Evolutionary conservation across 2,329 filamentous ascomycete species (phyloP), one percentile per base, ranked within the genome.

Genomic region (Paramyrothecium roridum): DNA sequence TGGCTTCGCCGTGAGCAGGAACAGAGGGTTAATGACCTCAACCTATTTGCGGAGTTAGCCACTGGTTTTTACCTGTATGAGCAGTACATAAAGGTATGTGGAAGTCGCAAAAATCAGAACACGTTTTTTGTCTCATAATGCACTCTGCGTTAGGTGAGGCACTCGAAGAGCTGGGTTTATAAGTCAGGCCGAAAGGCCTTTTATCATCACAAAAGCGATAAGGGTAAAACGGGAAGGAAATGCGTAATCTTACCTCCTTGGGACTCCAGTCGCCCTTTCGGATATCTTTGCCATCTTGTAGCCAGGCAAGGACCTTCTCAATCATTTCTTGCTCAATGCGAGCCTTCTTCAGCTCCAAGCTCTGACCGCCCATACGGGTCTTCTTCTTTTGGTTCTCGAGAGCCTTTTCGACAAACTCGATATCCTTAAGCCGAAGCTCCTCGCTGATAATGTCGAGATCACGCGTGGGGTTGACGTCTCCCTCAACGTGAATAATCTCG

Each of bases 91-190:
- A n/a, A n/a, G n/a, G n/a, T 43, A 13, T 43, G 13, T 16, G 37
- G 57, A 59, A 54, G 54, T 53, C 66, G 57, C 57, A 63, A 19
- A 43, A 43, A 76, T 91, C 89, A 91, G 89, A 86, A 73, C 78
- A 77, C 81, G 84, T 78, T 81, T 90, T 82, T 88, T 30, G 26
- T 97, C 92, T 96, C 93, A 97, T 77, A 72, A 86, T 84, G 82
- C 81, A 82, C 89, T 91, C 89, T 70, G 82, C 83, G 86, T 90
- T 85, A 76, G 73, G 77, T 83, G 86, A 90, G 89, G 85, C 83
- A 85, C 88, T 98, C 93, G 88, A 96, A 89, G 95, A 99, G 95
- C 95, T 99, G 95, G 95, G 95, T 91, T 96, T 93, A 90, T 80
- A 89, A 81, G 83, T 92, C 89, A 89, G 93, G 91, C 90, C 83